These are phyloP conservation scores for Cicer arietinum DNA, from an alignment of 306 rosid species.

Conservation along the genomic window DNA sequence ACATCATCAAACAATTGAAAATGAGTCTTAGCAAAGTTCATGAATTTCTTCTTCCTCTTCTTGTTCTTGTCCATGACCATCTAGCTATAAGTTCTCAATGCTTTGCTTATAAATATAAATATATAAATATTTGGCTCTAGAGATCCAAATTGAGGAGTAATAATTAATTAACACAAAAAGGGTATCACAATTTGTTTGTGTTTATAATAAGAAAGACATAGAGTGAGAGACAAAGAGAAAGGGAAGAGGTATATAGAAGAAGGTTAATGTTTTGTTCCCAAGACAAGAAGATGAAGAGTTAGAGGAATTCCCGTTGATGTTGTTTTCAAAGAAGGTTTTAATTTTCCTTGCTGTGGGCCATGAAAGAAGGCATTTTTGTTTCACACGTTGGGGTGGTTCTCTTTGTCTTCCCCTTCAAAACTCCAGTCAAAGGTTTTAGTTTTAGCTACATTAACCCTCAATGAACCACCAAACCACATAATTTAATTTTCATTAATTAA, in stretches of 20 bases:
- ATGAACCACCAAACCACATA: conserved; percentile 38
- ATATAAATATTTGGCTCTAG: too few species aligned
- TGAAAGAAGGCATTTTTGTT: conserved; percentile 62
- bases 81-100: background rate
- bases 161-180: conserved; percentile 1
- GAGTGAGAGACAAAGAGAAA: conserved; percentile 37
- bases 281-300: conserved; percentile 74
- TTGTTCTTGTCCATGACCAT: conserved; percentile 51
- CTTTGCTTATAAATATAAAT: background rate
- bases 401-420: conserved; percentile 54
- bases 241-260: conserved; percentile 5
- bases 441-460: conserved; percentile 16
- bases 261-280: conserved; percentile 58
- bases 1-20: conserved; percentile 45
- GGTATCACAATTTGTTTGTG: conserved; percentile 5
- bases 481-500: conserved; percentile 11
- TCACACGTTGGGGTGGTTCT: conserved; percentile 72
- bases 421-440: conserved; percentile 55
- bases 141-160: too few species aligned
- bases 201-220: background rate
- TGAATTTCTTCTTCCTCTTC: conserved; percentile 37
- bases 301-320: conserved; percentile 68
- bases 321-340: conserved; percentile 59
- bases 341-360: conserved; percentile 57
- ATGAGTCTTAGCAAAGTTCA: conserved; percentile 31